phyloP scores from a whole-genome alignment of 306 rosid species.

The Urtica urens region DNA sequence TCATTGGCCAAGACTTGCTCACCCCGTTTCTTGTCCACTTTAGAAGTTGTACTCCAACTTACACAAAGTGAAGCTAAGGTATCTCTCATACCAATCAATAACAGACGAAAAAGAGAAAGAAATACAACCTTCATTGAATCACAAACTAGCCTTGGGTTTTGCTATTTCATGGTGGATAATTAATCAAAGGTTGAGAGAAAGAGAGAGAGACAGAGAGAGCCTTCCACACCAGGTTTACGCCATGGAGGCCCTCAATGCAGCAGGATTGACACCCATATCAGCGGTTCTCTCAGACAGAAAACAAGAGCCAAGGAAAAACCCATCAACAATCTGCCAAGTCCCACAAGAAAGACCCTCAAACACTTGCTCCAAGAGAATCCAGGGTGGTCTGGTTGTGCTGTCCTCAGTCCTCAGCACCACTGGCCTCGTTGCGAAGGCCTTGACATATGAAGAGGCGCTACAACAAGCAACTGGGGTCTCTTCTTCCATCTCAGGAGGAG shows the following conservation, averaged over 20 bases:
- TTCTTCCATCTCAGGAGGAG: slow-evolving; percentile 21
- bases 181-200: slow-evolving; percentile 18
- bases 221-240: slow-evolving; percentile 37
- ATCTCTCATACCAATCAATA: not conserved
- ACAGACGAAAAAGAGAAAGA: not conserved
- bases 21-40: slow-evolving; percentile 21
- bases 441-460: slow-evolving; percentile 76
- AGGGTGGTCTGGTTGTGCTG: slow-evolving; percentile 42
- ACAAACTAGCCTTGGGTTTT: not conserved
- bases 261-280: slow-evolving; percentile 65
- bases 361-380: slow-evolving; percentile 27
- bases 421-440: slow-evolving; percentile 44
- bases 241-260: slow-evolving; percentile 96
- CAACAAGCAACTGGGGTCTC: slow-evolving; percentile 23
- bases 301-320: slow-evolving; percentile 43
- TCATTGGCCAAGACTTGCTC: slow-evolving; percentile 12
- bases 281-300: slow-evolving; percentile 57
- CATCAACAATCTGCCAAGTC: slow-evolving; percentile 25
- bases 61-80: too few relatives aligned
- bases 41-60: slow-evolving; percentile 6
- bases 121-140: not conserved
- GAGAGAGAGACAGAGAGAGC: not conserved
- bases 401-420: slow-evolving; percentile 45
- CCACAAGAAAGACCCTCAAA: slow-evolving; percentile 34
- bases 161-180: slow-evolving; percentile 20